phyloP scores from a whole-genome alignment of 805 yeast species.

The Yarrowia divulgata region DNA sequence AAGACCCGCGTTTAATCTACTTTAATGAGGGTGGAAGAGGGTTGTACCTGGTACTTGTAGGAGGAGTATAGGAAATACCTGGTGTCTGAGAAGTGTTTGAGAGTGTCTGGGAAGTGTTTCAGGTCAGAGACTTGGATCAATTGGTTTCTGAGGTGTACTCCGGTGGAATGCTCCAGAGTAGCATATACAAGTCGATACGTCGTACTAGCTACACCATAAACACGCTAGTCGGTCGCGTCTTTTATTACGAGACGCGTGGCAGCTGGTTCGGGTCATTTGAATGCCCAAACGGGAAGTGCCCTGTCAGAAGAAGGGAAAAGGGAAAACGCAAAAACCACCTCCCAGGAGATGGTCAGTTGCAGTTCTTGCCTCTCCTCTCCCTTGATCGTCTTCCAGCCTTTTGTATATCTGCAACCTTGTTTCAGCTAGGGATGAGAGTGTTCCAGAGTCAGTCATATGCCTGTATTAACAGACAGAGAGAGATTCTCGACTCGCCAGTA shows the following conservation, averaged over 20 bases:
- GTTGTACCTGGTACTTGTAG: no score
- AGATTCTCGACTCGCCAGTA: no score
- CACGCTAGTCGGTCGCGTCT: not conserved
- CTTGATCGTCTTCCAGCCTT: not conserved
- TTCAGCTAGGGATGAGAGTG: not conserved
- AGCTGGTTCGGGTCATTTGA: slow-evolving; percentile 15
- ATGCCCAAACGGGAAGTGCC: slow-evolving; percentile 19
- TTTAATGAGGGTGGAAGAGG: not conserved
- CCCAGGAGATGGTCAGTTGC: no score
- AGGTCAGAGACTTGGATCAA: no score
- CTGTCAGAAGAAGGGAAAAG: not conserved
- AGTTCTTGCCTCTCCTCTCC: not conserved
- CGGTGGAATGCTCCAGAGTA: no score
- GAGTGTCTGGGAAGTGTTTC: no score
- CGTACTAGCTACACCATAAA: no score
- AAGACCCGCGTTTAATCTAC: slow-evolving; percentile 16
- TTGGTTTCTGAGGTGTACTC: no score
- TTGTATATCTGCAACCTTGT: not conserved
- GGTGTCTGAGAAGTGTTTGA: not conserved
- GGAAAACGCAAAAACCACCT: no score
- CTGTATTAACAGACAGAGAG: no score
- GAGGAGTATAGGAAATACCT: not conserved
- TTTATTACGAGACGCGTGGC: not conserved
- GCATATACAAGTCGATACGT: no score
- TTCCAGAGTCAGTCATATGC: no score